A percentile compares a stretch with the other conserved stretches of the same genome.
phyloP scores from a whole-genome alignment of 306 rosid species.

The Castanea sativa region DNA sequence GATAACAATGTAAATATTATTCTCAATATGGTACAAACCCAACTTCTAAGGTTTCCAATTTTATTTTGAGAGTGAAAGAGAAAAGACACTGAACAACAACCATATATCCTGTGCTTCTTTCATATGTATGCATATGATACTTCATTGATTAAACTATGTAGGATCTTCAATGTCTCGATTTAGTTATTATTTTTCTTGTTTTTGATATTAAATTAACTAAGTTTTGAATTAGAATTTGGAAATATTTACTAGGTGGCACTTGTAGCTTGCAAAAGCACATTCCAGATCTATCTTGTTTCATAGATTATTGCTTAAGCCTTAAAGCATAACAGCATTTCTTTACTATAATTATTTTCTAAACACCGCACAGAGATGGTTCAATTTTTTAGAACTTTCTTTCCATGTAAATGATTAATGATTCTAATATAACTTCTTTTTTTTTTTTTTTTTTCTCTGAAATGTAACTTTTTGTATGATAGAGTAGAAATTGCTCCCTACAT shows the following conservation, averaged over 20 bases:
- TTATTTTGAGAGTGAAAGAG: background rate
- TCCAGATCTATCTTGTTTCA: background rate
- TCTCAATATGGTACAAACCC: background rate
- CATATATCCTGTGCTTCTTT: background rate
- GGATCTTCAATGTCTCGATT: background rate
- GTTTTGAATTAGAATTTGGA: no score
- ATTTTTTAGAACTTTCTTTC: background rate
- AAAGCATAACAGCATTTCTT: background rate
- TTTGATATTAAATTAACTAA: no score
- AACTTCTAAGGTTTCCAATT: background rate
- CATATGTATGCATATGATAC: background rate
- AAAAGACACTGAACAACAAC: background rate
- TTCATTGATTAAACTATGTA: background rate
- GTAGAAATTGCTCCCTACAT: background rate
- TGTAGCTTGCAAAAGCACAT: no score
- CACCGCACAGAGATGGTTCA: background rate
- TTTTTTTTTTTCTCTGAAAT: no score
- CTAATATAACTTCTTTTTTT: background rate
- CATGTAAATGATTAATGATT: background rate
- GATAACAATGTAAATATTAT: background rate
- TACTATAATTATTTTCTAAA: background rate
- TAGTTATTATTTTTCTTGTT: background rate
- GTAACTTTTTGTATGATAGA: no score
- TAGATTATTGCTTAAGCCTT: background rate
- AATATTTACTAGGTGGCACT: no score